Evolutionary conservation across 2,329 filamentous ascomycete species (phyloP).

Genomic region (Penicillium sp.): DNA sequence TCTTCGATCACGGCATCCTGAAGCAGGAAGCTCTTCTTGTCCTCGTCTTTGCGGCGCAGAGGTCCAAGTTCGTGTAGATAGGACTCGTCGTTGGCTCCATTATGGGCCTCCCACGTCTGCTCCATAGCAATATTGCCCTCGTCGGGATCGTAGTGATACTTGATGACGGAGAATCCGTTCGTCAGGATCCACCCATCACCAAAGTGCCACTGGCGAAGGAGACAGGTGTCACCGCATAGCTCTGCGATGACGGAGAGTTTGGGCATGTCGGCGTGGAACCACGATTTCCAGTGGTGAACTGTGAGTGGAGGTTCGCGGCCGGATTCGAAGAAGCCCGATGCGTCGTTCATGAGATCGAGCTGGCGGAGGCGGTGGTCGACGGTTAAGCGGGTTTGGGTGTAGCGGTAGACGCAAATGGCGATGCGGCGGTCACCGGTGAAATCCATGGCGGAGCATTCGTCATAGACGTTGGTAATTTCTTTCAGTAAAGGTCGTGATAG

Average conservation of each 20-base stretch:
- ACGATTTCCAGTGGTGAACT: constrained; percentile 66
- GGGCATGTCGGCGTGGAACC: constrained; percentile 55
- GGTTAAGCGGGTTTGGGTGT: constrained; percentile 58
- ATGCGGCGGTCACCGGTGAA: constrained; percentile 59
- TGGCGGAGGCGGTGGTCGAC: constrained; percentile 59
- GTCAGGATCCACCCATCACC: constrained; percentile 52
- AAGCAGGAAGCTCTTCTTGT: constrained; percentile 58
- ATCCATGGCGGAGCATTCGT: constrained; percentile 52
- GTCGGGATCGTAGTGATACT: constrained; percentile 50
- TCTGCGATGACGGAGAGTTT: constrained; percentile 53
- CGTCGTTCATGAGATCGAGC: constrained; percentile 58
- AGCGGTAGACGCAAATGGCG: constrained; percentile 58
- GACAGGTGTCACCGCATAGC: constrained; percentile 59
- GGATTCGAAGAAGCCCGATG: constrained; percentile 63
- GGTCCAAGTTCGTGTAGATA: constrained; percentile 60
- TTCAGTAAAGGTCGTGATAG: constrained; percentile 56
- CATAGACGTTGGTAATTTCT: constrained; percentile 51
- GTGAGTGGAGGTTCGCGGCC: constrained; percentile 55
- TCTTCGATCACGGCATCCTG: constrained; percentile 47
- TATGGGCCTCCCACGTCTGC: constrained; percentile 55
- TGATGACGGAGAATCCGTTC: constrained; percentile 61
- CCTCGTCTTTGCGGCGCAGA: constrained; percentile 44
- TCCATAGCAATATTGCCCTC: constrained; percentile 52
- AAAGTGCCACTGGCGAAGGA: constrained; percentile 59
- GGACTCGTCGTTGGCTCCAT: constrained; percentile 42